Percentiles rank a stretch among this genome's conserved stretches.
These are phyloP conservation scores for Podospora anserina DNA, from an alignment of 495 filamentous ascomycete species.

Conservation along the genomic window DNA sequence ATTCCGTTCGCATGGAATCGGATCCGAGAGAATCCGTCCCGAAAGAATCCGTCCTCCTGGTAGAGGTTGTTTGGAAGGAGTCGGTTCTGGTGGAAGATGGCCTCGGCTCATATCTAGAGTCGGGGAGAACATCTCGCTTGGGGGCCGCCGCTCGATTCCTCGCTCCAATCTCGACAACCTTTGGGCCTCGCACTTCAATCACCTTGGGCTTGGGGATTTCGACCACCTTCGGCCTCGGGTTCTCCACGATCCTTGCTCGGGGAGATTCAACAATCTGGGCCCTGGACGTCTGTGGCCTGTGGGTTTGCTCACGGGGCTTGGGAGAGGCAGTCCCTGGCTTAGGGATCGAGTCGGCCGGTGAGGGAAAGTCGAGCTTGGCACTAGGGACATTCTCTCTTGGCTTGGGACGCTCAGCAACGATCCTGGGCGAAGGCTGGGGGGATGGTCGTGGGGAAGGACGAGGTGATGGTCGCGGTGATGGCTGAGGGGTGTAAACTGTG, in stretches of 20 bases:
- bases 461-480: conserved; percentile 48
- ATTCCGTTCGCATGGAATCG: background rate
- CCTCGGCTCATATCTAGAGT: background rate
- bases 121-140: background rate
- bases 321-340: conserved; percentile 3
- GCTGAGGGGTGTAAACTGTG: conserved; percentile 52
- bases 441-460: conserved; percentile 47
- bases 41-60: conserved; percentile 1
- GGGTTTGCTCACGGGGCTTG: conserved; percentile 1
- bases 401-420: conserved; percentile 22
- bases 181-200: conserved; percentile 13
- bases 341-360: background rate
- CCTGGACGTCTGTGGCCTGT: background rate
- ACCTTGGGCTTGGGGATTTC: conserved; percentile 12
- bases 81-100: background rate
- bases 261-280: conserved; percentile 3
- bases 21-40: background rate
- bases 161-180: conserved; percentile 28
- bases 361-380: background rate
- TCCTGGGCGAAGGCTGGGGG: conserved; percentile 44
- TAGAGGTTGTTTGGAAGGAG: background rate
- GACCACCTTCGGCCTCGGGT: background rate
- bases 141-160: conserved; percentile 12
- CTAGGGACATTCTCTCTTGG: conserved; percentile 4
- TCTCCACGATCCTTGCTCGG: conserved; percentile 13